phyloP scores from a whole-genome alignment of 2,329 filamentous ascomycete genomes.

The Diplodia intermedia region DNA sequence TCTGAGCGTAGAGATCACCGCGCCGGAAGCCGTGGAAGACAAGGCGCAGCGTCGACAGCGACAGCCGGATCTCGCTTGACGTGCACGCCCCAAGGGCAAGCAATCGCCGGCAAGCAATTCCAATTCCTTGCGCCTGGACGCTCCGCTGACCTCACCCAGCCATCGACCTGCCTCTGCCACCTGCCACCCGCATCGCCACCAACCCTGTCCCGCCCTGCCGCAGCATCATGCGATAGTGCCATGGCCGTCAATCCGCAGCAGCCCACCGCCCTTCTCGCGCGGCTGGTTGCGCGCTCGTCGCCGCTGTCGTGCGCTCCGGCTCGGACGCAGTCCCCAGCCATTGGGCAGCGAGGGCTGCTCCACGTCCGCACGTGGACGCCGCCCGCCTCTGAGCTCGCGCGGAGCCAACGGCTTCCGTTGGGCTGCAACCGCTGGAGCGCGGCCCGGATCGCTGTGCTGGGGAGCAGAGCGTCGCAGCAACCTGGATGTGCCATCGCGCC shows the following conservation, averaged over 20 bases:
- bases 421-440: slow-evolving; percentile 21
- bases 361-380: slow-evolving; percentile 14
- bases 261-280: slow-evolving; percentile 14
- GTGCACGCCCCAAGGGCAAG: slow-evolving; percentile 12
- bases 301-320: slow-evolving; percentile 2
- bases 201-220: background rate
- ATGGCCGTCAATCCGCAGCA: slow-evolving; percentile 10
- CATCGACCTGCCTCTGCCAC: background rate
- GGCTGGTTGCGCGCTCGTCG: slow-evolving; percentile 8
- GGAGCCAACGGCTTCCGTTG: slow-evolving; percentile 24
- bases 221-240: slow-evolving; percentile 15
- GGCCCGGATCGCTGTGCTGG: slow-evolving; percentile 6
- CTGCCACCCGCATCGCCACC: background rate
- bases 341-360: slow-evolving; percentile 17
- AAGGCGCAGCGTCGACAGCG: background rate
- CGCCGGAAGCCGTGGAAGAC: slow-evolving; percentile 18
- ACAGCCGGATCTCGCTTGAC: slow-evolving; percentile 11
- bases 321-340: background rate
- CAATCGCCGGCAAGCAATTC: background rate
- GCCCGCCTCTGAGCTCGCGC: slow-evolving; percentile 24
- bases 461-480: slow-evolving; percentile 11
- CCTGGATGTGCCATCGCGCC: slow-evolving; percentile 13
- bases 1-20: background rate
- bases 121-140: slow-evolving; percentile 20
- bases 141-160: slow-evolving; percentile 8